phyloP scores from a whole-genome alignment of 345 rosid species.

The Arabidopsis thaliana region TAIR10.1 NC_003070.9:24125001-24125500 shows the following conservation, averaged over 20 bases:
- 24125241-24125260: constrained; percentile 42
- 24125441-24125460: not conserved
- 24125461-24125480: too few relatives aligned
- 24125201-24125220: constrained; percentile 47
- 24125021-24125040: constrained; percentile 45
- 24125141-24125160: constrained; percentile 50
- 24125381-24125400: not conserved
- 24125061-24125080: constrained; percentile 49
- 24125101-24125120: constrained; percentile 51
- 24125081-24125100: constrained; percentile 43
- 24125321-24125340: not conserved
- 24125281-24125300: constrained; percentile 39
- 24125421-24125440: not conserved
- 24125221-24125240: constrained; percentile 34
- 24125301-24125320: constrained; percentile 40
- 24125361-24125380: not conserved
- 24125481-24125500: too few relatives aligned
- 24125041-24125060: constrained; percentile 54
- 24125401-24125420: not conserved
- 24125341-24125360: not conserved
- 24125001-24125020: constrained; percentile 48
- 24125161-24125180: constrained; percentile 45
- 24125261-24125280: constrained; percentile 45
- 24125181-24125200: constrained; percentile 52
- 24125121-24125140: constrained; percentile 56